Evolutionary conservation across 768 basidiomycete species (phyloP), one percentile per base, ranked within the genome.

Genomic region (Mycena alexandri): DNA sequence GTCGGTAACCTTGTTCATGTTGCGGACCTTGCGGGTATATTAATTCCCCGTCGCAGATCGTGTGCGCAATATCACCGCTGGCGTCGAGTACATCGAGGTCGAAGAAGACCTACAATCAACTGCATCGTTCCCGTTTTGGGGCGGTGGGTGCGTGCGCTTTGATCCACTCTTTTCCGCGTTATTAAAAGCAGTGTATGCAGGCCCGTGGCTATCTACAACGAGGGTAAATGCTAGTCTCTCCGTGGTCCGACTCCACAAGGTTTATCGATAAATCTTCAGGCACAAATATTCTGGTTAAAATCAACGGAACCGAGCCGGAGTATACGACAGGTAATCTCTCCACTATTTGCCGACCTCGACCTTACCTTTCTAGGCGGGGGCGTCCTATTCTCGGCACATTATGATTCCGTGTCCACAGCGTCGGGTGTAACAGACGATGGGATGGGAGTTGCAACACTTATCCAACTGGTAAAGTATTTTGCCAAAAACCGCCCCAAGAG

Each of bases 351-450:
- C 68, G 90, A 92, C 33, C 74, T 87, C 87, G 5, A 88, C 81
- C 21, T 93, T 93, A 67, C 80, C 93, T 25, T 78, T 93, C 5
- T 2, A 60, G 58, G 67, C 24, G 81, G 82, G 5, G 89, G 81
- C 21, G 89, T 92, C 3, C 75, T 95, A 12, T 89, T 95, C 66
- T 93, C 92, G 0, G 92, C 93, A 2, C 94, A 95, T 73, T 94
- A 87, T 75, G 93, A 93, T 78, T 93, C 92, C 0, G 92, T 93
- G 6, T 90, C 92, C 0, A 90, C 90, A 0, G 88, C 90, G 3
- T 83, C 87, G 0, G 93, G 94, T 1, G 89, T 88, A 5, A 93
- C 91, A 2, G 94, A 95, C 69, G 87, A 93, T 67, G 91, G 91
- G 17, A 93, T 93, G 86, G 90, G 89, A 13, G 82, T 91, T 7